These are phyloP conservation scores for Sphagnum tenellum DNA, from an alignment of 225 moss, liverwort and hornwort genomes.

Conservation along the genomic window DNA sequence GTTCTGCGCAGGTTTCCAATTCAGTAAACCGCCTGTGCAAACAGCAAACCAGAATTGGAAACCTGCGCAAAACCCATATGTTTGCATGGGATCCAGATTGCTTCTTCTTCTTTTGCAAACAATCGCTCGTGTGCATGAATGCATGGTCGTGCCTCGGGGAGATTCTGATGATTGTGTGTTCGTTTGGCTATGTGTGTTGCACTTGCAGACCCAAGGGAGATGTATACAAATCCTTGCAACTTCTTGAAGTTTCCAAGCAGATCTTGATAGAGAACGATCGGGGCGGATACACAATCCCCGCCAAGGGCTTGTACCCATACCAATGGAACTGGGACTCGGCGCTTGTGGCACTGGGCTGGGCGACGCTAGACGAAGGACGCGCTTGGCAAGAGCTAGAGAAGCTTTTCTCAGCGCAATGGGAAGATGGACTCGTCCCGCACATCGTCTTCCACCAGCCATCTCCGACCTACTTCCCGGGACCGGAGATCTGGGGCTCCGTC, in stretches of 20 bases:
- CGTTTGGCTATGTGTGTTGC: not conserved
- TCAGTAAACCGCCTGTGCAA: too few species aligned
- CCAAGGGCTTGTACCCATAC: conserved; percentile 16
- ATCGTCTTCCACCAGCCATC: conserved; percentile 18
- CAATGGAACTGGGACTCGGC: conserved; percentile 27
- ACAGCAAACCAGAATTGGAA: too few species aligned
- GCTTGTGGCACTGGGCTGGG: conserved; percentile 19
- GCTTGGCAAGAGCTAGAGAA: conserved; percentile 20
- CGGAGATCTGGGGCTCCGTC: conserved; percentile 17
- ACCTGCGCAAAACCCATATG: too few species aligned
- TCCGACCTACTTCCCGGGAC: conserved; percentile 18
- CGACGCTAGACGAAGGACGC: conserved; percentile 13
- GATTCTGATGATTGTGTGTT: not conserved
- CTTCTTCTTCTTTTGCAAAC: too few species aligned
- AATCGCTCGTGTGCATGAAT: too few species aligned
- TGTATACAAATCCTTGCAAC: not conserved
- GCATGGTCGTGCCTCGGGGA: too few species aligned
- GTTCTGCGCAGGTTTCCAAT: too few species aligned
- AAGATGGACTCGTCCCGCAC: conserved; percentile 19
- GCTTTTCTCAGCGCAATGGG: conserved; percentile 16
- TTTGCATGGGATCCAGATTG: too few species aligned
- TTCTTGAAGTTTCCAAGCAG: conserved; percentile 6
- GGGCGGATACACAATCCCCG: conserved; percentile 22
- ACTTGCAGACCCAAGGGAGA: not conserved
- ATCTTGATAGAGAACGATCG: conserved; percentile 13